Evolutionary conservation across 2,329 filamentous ascomycete species (phyloP).

Genomic region (Penicillium sp.): DNA sequence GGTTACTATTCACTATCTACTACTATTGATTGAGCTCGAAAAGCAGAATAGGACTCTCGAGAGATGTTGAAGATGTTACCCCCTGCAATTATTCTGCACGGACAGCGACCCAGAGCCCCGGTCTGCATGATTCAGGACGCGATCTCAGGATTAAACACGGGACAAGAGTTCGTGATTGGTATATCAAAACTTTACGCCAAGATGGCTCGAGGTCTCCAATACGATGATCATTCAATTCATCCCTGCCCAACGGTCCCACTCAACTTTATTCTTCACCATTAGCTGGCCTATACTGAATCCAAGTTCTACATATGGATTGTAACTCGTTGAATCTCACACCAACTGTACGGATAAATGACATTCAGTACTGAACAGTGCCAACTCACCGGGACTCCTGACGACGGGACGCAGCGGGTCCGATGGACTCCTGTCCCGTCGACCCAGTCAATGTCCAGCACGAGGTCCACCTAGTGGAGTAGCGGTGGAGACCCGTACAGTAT

Average conservation of each 20-base stretch:
- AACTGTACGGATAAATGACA: no score
- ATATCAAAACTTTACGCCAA: neutral
- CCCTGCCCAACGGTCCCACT: conserved; percentile 15
- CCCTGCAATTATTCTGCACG: neutral
- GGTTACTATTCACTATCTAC: no score
- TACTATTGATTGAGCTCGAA: no score
- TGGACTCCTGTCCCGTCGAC: neutral
- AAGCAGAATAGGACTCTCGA: neutral
- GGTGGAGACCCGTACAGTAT: neutral
- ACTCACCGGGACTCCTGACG: conserved; percentile 1
- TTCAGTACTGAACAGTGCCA: no score
- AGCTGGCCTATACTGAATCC: no score
- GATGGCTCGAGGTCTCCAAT: neutral
- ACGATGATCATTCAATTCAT: conserved; percentile 10
- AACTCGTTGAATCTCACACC: no score
- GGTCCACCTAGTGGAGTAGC: no score
- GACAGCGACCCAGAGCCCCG: neutral
- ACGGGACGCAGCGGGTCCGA: neutral
- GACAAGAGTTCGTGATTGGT: neutral
- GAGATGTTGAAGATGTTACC: no score
- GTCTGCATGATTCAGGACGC: neutral
- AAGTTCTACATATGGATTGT: no score
- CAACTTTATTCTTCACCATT: neutral
- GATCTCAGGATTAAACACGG: neutral
- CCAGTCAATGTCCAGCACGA: neutral